Base-by-base conservation (phyloP, 495 filamentous ascomycete genomes). In the Tuber microsphaerosporum region DNA sequence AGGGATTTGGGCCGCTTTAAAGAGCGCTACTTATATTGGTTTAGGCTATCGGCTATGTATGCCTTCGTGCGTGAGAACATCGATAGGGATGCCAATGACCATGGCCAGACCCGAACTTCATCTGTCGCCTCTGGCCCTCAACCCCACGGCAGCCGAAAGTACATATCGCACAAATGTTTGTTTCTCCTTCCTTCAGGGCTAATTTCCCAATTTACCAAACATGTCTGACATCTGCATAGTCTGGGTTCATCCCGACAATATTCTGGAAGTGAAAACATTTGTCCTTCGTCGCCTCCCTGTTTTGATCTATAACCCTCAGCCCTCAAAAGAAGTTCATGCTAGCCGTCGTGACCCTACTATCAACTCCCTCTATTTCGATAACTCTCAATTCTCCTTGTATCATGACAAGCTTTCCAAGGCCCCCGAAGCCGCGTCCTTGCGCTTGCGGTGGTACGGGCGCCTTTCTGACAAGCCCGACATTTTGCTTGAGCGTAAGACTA, bases 301-400 rank as follows among this genome's bases (percentile, higher is more conserved):
- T 45, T 89, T 99, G 17, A 90, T 99, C 48, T 99, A 97, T 84
- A 97, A 95, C 82, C 91, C 95, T 61, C 88, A 90, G 72, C 89
- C 91, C 65, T 90, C 92, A 3, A 94, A 93, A 77, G 86, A 93
- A 76, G 89, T 92, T 42, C 90, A 92, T 73, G 90, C 90, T 77
- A 87, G 88, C 26, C 89, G 92, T 75, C 88, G 90, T 51, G 94
- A 98, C 82, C 95, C 96, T 3, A 92, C 92, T 44, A 92, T 99
- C 81, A 98, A 93, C 34, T 97, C 94, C 31, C 87, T 99, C 42
- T 99, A 99, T 84, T 98, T 98, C 83, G 95, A 98, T 83, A 96
- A 90, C 82, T 84, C 90, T 39, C 89, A 90, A 70, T 97, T 99
- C 83, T 86, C 89, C 51, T 87, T 97, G 48, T 99, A 99, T 84